Conservation (phyloP, 2,329 filamentous ascomycete genomes). For the Xylariomycetidae sp. region DNA sequence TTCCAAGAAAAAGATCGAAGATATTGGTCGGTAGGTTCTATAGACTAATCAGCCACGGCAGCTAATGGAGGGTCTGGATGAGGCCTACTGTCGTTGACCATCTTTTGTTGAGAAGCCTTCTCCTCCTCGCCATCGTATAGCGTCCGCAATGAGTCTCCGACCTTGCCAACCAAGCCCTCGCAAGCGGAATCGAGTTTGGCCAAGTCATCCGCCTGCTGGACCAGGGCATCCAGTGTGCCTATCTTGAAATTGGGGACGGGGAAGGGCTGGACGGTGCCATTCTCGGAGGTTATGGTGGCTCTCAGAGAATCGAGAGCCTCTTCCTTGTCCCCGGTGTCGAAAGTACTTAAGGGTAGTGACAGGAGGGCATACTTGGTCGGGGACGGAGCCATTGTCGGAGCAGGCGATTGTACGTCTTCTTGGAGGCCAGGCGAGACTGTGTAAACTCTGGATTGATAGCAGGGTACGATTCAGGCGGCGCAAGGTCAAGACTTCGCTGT, state of each 20-base stretch:
- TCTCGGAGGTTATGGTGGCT: constrained; percentile 66
- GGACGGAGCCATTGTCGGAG: constrained; percentile 28
- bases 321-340: constrained; percentile 72
- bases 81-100: constrained; percentile 82
- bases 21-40: constrained; percentile 95
- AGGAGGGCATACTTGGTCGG: constrained; percentile 74
- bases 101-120: constrained; percentile 81
- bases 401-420: too few species aligned
- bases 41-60: background rate
- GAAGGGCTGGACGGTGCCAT: constrained; percentile 73
- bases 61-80: constrained; percentile 2
- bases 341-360: constrained; percentile 83
- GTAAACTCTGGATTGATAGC: too few species aligned
- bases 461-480: too few species aligned
- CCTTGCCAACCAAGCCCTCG: constrained; percentile 79
- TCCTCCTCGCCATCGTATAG: constrained; percentile 82
- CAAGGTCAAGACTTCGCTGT: too few species aligned
- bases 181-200: constrained; percentile 80
- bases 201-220: constrained; percentile 94
- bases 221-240: constrained; percentile 87
- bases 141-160: constrained; percentile 76
- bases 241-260: constrained; percentile 94
- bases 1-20: constrained; percentile 90
- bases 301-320: constrained; percentile 76
- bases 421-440: too few species aligned